Conservation (phyloP, 139 green algal genomes). For the Chlorella sp. region DNA sequence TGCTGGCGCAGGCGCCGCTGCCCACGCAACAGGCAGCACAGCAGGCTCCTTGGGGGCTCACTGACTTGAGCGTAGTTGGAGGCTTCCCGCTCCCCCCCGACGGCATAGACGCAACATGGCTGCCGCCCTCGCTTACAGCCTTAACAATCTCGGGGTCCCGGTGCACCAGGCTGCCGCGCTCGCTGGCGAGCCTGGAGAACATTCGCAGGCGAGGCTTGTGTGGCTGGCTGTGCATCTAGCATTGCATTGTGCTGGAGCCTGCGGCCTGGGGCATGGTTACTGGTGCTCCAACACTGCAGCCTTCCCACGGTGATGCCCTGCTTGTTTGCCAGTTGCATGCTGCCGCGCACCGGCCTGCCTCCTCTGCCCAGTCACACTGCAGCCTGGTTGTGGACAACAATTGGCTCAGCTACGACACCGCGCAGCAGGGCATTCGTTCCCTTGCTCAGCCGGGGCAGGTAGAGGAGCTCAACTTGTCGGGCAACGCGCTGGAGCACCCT, state of each 20-base stretch:
- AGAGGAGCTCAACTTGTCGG: conserved; percentile 11
- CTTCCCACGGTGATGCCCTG: too few species aligned
- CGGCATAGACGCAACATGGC: background rate
- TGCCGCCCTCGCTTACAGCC: background rate
- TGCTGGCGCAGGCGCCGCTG: background rate
- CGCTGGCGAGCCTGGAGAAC: background rate
- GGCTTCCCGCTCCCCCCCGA: background rate
- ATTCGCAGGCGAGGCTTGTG: background rate
- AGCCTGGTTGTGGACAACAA: conserved; percentile 21
- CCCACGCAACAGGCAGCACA: too few species aligned
- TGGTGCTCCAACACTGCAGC: too few species aligned
- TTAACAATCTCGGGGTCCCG: background rate
- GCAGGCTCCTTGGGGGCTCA: background rate
- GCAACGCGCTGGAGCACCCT: background rate
- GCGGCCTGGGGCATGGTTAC: too few species aligned
- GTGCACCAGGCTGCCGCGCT: background rate
- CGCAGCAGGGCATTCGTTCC: too few species aligned
- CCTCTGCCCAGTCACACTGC: too few species aligned
- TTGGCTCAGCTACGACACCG: too few species aligned
- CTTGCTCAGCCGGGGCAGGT: background rate
- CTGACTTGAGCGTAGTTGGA: background rate
- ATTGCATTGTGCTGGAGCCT: too few species aligned
- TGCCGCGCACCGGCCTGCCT: too few species aligned
- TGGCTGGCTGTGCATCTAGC: background rate
- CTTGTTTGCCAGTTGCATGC: too few species aligned